Evolutionary conservation across 331 rosid genomes (phyloP).

Genomic region (Prunus yedoensis): DNA sequence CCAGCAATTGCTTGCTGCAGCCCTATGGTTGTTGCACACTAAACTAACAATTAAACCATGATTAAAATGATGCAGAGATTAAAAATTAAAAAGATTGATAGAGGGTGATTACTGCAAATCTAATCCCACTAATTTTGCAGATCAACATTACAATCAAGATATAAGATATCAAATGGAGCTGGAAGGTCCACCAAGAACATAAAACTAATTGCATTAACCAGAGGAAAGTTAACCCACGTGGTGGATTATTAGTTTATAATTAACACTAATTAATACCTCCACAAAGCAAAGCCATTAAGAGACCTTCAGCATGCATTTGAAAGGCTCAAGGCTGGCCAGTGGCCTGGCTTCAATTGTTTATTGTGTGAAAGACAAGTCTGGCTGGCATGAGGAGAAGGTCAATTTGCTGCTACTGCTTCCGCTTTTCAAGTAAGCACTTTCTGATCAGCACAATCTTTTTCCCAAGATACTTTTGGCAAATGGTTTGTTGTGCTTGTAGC

Average conservation of each 20-base stretch:
- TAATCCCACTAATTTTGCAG: background rate
- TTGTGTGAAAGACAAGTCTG: background rate
- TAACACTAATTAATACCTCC: too few relatives aligned
- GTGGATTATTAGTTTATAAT: too few relatives aligned
- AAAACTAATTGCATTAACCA: background rate
- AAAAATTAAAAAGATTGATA: background rate
- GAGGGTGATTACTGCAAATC: slow-evolving; percentile 11
- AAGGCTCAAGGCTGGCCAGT: background rate
- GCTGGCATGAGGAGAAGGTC: background rate
- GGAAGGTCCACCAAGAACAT: background rate
- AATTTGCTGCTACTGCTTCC: background rate
- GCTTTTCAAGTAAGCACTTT: background rate
- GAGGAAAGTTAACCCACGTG: background rate
- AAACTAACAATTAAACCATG: background rate
- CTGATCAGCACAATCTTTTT: background rate
- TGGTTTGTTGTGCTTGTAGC: background rate
- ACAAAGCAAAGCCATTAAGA: background rate
- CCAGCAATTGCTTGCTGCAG: background rate
- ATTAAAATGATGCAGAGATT: background rate
- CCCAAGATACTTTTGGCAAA: background rate
- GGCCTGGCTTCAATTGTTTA: background rate
- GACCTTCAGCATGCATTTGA: background rate
- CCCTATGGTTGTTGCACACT: background rate
- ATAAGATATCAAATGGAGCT: background rate
- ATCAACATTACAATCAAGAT: background rate